Evolutionary conservation across 2,329 filamentous ascomycete species (phyloP).

Genomic region (Paecilomyces sp.): DNA sequence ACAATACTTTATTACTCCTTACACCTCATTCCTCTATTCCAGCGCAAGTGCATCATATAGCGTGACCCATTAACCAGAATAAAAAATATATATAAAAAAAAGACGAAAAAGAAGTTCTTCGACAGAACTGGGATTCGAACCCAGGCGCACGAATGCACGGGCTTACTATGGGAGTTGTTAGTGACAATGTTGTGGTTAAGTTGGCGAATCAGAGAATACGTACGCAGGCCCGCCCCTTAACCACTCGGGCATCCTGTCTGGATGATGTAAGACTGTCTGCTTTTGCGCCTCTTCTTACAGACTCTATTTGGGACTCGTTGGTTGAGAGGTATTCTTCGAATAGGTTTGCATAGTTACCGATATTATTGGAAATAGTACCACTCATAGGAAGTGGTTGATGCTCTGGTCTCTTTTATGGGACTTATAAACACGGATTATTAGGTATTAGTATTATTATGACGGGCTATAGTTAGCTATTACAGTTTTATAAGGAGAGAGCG

Average conservation of each 20-base stretch:
- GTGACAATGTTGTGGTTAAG: neutral
- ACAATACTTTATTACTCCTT: neutral
- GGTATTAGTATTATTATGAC: neutral
- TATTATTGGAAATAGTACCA: no score
- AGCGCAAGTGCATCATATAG: no score
- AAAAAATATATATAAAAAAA: neutral
- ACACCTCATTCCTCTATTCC: no score
- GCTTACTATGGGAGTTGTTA: neutral
- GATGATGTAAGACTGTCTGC: neutral
- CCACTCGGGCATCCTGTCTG: constrained; percentile 7
- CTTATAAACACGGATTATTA: no score
- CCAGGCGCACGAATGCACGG: neutral
- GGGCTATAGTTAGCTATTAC: neutral
- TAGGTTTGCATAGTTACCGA: no score
- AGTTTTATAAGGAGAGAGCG: neutral
- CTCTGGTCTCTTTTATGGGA: no score
- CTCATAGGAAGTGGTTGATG: no score
- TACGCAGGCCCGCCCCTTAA: neutral
- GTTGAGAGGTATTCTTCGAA: no score
- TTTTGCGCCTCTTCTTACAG: no score
- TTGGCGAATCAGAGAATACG: neutral
- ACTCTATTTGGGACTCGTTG: no score
- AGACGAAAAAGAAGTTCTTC: neutral
- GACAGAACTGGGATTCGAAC: neutral
- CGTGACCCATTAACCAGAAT: no score